These are phyloP conservation scores for Zasmidium angulare DNA, from an alignment of 2,329 filamentous ascomycete genomes.

Conservation along the genomic window DNA sequence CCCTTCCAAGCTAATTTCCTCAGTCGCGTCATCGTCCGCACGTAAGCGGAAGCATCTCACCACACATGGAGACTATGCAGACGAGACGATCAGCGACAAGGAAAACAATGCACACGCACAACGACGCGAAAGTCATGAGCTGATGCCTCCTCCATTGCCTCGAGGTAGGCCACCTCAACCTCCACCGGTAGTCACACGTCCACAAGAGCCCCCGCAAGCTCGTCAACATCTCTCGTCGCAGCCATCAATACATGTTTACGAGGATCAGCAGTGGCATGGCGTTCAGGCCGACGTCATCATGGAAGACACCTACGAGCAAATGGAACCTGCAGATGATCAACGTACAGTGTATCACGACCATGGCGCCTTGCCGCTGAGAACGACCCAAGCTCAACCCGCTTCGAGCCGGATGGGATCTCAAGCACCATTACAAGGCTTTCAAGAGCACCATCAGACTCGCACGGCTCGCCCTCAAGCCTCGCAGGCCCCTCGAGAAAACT, in stretches of 20 bases:
- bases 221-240: background rate
- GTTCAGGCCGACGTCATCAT: too few species aligned
- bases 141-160: conserved; percentile 41
- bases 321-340: too few species aligned
- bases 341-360: too few species aligned
- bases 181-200: too few species aligned
- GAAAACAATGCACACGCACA: conserved; percentile 4
- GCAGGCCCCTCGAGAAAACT: too few species aligned
- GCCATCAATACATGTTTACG: background rate
- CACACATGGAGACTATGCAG: conserved; percentile 13
- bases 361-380: too few species aligned
- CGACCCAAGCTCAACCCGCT: too few species aligned
- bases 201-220: background rate
- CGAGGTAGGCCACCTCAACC: background rate
- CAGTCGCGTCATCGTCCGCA: conserved; percentile 25
- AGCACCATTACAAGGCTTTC: too few species aligned
- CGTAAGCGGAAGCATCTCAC: conserved; percentile 34
- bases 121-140: conserved; percentile 30
- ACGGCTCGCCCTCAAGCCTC: too few species aligned
- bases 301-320: too few species aligned
- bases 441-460: too few species aligned
- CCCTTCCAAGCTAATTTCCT: background rate
- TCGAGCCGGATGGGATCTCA: too few species aligned
- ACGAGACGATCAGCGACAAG: conserved; percentile 5
- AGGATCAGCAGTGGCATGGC: background rate